Conservation (phyloP, 306 rosid genomes). For the Castanospermum australe region DNA sequence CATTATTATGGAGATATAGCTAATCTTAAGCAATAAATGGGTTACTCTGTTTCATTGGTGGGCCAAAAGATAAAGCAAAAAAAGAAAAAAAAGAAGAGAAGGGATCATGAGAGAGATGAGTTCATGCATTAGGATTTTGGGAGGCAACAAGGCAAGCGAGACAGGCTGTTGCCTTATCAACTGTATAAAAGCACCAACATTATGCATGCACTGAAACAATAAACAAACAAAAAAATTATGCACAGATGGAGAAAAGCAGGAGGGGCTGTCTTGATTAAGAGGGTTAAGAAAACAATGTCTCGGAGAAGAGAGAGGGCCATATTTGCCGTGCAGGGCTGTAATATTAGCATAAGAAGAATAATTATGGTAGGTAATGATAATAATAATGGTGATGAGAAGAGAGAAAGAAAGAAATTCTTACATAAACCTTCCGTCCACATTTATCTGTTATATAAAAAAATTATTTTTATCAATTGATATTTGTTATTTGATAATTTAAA, state of each 20-base stretch:
- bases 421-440: no score
- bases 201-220: not conserved
- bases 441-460: no score
- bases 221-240: slow-evolving; percentile 1
- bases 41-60: not conserved
- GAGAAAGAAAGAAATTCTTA: no score
- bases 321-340: slow-evolving; percentile 49
- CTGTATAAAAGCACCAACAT: not conserved
- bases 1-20: not conserved
- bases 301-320: not conserved
- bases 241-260: not conserved
- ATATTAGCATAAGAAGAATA: not conserved
- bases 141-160: slow-evolving; percentile 13
- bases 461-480: no score
- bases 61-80: not conserved
- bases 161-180: not conserved
- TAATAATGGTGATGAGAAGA: no score
- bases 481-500: no score
- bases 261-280: slow-evolving; percentile 23
- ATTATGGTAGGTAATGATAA: no score
- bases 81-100: not conserved
- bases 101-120: not conserved
- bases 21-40: not conserved
- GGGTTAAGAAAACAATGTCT: slow-evolving; percentile 34
- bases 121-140: slow-evolving; percentile 17